Evolutionary conservation across 192 early-diverging fungal species (phyloP), one percentile per base, ranked within the genome.

Genomic region (Bifiguratus adelaidae): DNA sequence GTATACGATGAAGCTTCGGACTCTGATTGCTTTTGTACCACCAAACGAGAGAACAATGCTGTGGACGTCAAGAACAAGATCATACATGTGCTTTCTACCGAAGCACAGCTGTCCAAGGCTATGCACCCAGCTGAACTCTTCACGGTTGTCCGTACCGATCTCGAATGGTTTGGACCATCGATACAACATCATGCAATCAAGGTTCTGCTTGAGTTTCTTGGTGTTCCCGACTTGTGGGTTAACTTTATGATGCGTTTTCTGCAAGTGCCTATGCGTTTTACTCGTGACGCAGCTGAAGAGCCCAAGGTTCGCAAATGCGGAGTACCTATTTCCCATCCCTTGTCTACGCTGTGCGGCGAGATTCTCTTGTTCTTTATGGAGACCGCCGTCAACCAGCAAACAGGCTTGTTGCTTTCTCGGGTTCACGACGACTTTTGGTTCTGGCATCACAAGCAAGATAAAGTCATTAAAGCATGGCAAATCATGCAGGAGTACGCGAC

Each of bases 151-250:
- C 54, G 54, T 12, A 56, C 54, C 21, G 54, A 56, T 28, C 30
- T 56, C 19, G 48, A 49, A 26, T 56, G 54, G 54, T 56, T 56
- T 52, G 54, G 54, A 3, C 54, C 54, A 7, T 56, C 54, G 3
- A 54, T 56, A n/a, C 21, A 37, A 20, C 54, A 56, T 34, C 38
- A 41, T 15, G 22, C 40, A 5, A 36, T 52, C 4, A 28, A n/a
- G 12, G 15, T 44, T 13, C 5, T 52, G 3, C 13, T 52, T 13
- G 25, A 52, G 18, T 32, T 52, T 12, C 38, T 52, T 27, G 50
- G 50, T 13, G 27, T 52, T 5, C 23, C 41, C 19, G 36, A 30
- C 19, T 8, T 44, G 5, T 52, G 50, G 50, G 13, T 41, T 23
- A 28, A 36, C 23, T 52, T 52, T 40, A 29, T 52, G 35, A 32